Evolutionary conservation across 2,329 filamentous ascomycete genomes (phyloP).

Genomic region (Colletotrichum destructivum): DNA sequence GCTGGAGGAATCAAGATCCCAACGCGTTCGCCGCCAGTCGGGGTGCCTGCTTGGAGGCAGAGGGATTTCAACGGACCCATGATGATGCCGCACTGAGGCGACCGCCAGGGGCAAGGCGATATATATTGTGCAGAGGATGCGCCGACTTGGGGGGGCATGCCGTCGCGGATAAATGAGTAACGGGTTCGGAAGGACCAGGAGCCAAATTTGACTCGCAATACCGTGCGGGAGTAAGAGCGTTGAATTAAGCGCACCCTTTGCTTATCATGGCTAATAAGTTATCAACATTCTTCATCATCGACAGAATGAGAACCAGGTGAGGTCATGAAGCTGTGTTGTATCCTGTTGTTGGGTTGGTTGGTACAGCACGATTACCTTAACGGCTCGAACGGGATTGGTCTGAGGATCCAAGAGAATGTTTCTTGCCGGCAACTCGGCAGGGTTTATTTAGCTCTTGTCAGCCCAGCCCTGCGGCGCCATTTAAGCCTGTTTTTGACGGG

Average conservation of each 20-base stretch:
- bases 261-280: background rate
- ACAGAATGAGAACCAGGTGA: background rate
- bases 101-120: background rate
- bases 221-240: background rate
- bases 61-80: constrained; percentile 31
- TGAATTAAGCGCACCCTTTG: background rate
- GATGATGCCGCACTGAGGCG: constrained; percentile 27
- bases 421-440: constrained; percentile 24
- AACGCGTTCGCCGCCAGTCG: background rate
- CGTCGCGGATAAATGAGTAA: background rate
- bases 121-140: no score
- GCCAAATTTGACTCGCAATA: background rate
- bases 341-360: background rate
- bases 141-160: background rate
- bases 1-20: constrained; percentile 1
- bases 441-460: constrained; percentile 3
- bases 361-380: background rate
- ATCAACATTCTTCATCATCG: no score
- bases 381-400: no score
- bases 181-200: no score
- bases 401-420: constrained; percentile 9
- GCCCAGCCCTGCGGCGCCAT: constrained; percentile 16
- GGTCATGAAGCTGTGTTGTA: background rate
- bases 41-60: constrained; percentile 7
- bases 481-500: constrained; percentile 36